These are phyloP conservation scores for Phanerochaete carnosa DNA, from an alignment of 768 basidiomycete genomes.

Conservation along the genomic window DNA sequence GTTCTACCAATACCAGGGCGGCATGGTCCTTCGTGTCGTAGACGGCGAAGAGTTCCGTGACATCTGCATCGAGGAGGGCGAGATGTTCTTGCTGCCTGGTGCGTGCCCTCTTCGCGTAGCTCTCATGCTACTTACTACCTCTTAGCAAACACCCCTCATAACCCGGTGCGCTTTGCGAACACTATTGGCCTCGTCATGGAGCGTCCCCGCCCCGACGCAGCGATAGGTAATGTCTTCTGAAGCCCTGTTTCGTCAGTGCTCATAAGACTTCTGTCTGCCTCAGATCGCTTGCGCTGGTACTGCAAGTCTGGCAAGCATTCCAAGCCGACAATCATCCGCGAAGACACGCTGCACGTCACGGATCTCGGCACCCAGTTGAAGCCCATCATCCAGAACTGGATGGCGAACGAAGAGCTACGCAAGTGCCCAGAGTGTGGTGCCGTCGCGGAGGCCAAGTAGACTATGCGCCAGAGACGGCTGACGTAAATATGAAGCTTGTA, in stretches of 20 bases:
- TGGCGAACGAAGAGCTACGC: slow-evolving; percentile 57
- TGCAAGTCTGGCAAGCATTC: slow-evolving; percentile 63
- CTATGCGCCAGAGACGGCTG: no score
- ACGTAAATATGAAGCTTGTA: not conserved
- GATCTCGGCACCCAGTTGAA: slow-evolving; percentile 94
- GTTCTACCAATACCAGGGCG: slow-evolving; percentile 97
- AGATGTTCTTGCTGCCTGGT: slow-evolving; percentile 97
- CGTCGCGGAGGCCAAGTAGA: slow-evolving; percentile 55
- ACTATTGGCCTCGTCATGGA: slow-evolving; percentile 93
- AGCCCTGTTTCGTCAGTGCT: not conserved
- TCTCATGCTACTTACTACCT: no score
- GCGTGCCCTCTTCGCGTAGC: slow-evolving; percentile 23
- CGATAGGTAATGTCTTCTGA: slow-evolving; percentile 65
- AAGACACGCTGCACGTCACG: slow-evolving; percentile 83
- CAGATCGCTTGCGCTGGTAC: slow-evolving; percentile 93
- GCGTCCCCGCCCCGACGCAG: slow-evolving; percentile 69
- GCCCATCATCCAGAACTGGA: slow-evolving; percentile 86
- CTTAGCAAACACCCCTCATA: slow-evolving; percentile 88
- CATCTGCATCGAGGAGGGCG: slow-evolving; percentile 88
- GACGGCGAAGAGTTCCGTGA: slow-evolving; percentile 80
- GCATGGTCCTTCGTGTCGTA: slow-evolving; percentile 85
- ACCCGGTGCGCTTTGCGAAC: slow-evolving; percentile 86
- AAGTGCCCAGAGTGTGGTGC: slow-evolving; percentile 71
- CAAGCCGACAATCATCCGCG: slow-evolving; percentile 71
- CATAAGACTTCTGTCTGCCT: not conserved